Evolutionary conservation across 345 rosid species (phyloP), one percentile per base, ranked within the genome.

Genomic region (Citrus medica): DNA sequence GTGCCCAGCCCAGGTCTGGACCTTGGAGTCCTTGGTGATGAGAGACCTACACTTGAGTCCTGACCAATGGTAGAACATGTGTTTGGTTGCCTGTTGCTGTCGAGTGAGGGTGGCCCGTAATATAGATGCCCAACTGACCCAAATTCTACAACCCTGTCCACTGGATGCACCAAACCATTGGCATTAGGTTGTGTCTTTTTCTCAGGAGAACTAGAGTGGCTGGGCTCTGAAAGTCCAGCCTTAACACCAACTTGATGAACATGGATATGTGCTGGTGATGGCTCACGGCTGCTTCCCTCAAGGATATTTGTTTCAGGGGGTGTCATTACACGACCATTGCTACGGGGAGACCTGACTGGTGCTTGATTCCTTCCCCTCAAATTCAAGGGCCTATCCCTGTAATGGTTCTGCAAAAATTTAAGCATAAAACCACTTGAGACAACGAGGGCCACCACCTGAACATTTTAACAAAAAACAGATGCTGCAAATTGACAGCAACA

Each of bases 361-460:
- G 84, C 84, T 80, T 87, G 89, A 82, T 69, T 82, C 82, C 89
- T 88, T 80, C 90, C 93, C 83, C 91, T 87, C 51, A 82, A 69
- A 60, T 81, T 73, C 69, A 58, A 73, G 38, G 87, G 74, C 81
- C 86, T 87, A 42, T 90, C 92, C 84, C 85, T 86, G 87, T 91
- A 94, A 84, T 91, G 94, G 79, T 79, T 91, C 98, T 94, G 97
- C 91, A 86, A 76, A 84, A 78, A 82, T 27, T 79, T 30, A 81
- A 65, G 74, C 71, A 67, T 32, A 70, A 84, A 67, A 67, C 65
- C 73, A 79, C 12, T 55, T 53, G 79, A 79, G 65, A 67, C 37
- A 24, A 76, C 8, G 27, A 33, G 65, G 40, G 65, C 79, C 30
- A 48, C 64, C 62, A 75, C 73, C 69, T 56, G 62, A 82, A 82